These are phyloP conservation scores for Pezicula neosporulosa DNA, from an alignment of 2,329 filamentous ascomycete species.

Conservation along the genomic window DNA sequence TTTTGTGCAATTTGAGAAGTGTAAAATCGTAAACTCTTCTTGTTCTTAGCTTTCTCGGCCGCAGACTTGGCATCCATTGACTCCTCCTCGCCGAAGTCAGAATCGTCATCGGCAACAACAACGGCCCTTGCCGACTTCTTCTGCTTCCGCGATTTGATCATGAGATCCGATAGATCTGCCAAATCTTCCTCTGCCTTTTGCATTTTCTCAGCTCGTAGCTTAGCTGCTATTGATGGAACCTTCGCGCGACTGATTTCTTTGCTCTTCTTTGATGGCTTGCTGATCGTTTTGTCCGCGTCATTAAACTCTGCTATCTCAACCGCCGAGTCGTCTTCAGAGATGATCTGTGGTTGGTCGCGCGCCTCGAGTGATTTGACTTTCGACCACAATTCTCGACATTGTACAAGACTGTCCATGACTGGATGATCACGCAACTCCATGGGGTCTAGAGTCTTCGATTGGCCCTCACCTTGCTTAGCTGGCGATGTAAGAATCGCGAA, in stretches of 20 bases:
- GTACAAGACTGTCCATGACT: conserved; percentile 81
- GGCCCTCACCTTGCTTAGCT: conserved; percentile 52
- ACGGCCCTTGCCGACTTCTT: conserved; percentile 40
- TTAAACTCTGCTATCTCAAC: conserved; percentile 19
- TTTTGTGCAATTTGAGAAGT: conserved; percentile 97
- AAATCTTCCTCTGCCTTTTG: conserved; percentile 38
- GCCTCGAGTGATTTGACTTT: conserved; percentile 62
- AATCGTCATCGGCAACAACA: conserved; percentile 60
- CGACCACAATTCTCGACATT: conserved; percentile 78
- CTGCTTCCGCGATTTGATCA: conserved; percentile 18
- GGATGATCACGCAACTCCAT: conserved; percentile 84
- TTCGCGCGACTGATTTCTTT: conserved; percentile 34
- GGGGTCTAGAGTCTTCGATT: conserved; percentile 63
- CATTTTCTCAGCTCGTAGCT: conserved; percentile 29
- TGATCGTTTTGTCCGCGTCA: not conserved
- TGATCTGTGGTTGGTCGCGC: conserved; percentile 22
- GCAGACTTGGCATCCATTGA: conserved; percentile 72
- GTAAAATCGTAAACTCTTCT: conserved; percentile 95
- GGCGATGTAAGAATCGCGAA: conserved; percentile 90
- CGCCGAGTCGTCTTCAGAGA: conserved; percentile 22
- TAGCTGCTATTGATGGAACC: conserved; percentile 31
- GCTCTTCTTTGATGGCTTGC: conserved; percentile 29
- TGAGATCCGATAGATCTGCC: conserved; percentile 30
- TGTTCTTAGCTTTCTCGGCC: conserved; percentile 82
- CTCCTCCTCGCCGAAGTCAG: conserved; percentile 92